Percentiles rank a stretch among this genome's conserved stretches.
Conservation (phyloP, 208 protist species). For the Leishmania major region DNA sequence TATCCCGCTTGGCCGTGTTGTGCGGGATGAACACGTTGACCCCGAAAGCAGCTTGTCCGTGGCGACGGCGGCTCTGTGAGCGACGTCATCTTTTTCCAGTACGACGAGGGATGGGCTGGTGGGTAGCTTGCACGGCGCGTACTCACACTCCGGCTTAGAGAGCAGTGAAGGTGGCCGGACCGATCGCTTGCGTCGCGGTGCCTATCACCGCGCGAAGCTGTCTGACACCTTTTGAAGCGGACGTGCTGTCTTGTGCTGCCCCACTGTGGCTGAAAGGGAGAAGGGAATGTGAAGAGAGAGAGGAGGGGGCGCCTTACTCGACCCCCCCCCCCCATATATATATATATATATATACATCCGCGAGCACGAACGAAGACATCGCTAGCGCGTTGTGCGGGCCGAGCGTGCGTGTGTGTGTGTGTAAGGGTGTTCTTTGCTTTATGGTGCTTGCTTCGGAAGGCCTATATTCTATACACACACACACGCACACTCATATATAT, state of each 20-base stretch:
- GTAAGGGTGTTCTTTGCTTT: neutral
- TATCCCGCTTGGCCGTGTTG: conserved; percentile 2
- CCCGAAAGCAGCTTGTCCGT: neutral
- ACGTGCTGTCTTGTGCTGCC: neutral
- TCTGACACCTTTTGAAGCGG: conserved; percentile 11
- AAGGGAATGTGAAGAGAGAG: neutral
- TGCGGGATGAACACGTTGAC: neutral
- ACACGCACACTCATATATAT: too few relatives aligned
- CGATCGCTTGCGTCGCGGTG: conserved; percentile 1
- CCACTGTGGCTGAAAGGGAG: neutral
- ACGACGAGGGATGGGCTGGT: conserved; percentile 12
- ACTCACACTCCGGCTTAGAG: neutral
- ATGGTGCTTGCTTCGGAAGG: too few relatives aligned
- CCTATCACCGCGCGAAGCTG: neutral
- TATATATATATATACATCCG: too few relatives aligned
- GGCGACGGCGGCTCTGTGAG: neutral
- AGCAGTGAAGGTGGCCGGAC: neutral
- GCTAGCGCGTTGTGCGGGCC: too few relatives aligned
- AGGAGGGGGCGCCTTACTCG: neutral
- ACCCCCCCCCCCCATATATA: too few relatives aligned
- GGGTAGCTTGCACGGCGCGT: conserved; percentile 18
- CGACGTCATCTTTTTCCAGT: neutral
- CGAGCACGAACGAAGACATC: neutral
- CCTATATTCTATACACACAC: too few relatives aligned
- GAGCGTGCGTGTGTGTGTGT: too few relatives aligned